These are phyloP conservation scores for Favolaschia claudopus DNA, from an alignment of 768 basidiomycete species.

Conservation along the genomic window DNA sequence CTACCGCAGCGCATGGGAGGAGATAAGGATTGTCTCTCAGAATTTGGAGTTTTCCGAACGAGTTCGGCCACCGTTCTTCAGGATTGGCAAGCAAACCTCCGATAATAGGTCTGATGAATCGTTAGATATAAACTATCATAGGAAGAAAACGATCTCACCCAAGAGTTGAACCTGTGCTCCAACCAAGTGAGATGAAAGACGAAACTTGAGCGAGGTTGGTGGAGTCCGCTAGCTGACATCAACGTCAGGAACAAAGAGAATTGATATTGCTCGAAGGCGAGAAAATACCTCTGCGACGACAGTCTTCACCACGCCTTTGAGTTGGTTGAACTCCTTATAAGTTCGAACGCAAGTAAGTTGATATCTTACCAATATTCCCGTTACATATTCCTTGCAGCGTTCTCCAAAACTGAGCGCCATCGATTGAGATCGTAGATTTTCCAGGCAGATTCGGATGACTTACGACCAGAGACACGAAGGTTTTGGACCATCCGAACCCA, in stretches of 20 bases:
- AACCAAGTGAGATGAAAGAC: conserved; percentile 27
- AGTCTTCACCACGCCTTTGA: conserved; percentile 40
- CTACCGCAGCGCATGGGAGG: conserved; percentile 37
- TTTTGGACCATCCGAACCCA: conserved; percentile 39
- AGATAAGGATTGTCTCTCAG: conserved; percentile 39
- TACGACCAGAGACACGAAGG: conserved; percentile 33
- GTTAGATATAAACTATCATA: background rate
- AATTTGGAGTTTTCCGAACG: conserved; percentile 31
- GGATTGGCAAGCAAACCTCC: conserved; percentile 38
- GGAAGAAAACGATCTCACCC: conserved; percentile 20
- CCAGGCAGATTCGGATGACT: too few species aligned
- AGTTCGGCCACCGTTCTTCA: conserved; percentile 30
- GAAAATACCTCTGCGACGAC: conserved; percentile 36
- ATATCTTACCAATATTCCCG: conserved; percentile 28
- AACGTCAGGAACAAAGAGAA: conserved; percentile 1
- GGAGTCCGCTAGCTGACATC: conserved; percentile 23
- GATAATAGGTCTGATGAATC: conserved; percentile 23
- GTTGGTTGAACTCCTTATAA: background rate
- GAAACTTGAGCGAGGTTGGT: conserved; percentile 29
- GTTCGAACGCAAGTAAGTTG: too few species aligned
- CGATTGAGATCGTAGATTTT: too few species aligned
- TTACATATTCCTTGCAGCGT: conserved; percentile 41
- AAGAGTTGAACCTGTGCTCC: conserved; percentile 26
- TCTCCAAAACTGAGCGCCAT: too few species aligned
- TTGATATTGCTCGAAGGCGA: background rate